Evolutionary conservation across 2,329 filamentous ascomycete genomes (phyloP).

Genomic region (Fusarium haematococcum): DNA sequence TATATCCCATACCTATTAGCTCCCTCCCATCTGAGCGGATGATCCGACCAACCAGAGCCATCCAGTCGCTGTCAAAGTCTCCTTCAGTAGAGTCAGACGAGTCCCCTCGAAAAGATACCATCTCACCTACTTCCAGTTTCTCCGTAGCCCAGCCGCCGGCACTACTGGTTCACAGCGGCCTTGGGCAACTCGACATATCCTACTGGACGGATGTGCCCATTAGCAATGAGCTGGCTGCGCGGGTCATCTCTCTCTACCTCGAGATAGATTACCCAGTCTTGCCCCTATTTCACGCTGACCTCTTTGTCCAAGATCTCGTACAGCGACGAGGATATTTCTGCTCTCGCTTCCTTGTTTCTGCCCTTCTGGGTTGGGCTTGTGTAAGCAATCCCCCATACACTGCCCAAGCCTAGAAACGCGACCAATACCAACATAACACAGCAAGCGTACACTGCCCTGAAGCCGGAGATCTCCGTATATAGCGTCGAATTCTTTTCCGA

Average conservation of each 20-base stretch:
- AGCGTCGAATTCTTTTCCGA: neutral
- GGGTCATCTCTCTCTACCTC: constrained; percentile 51
- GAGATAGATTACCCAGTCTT: constrained; percentile 53
- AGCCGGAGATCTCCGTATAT: neutral
- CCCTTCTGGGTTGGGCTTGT: constrained; percentile 21
- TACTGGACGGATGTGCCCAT: constrained; percentile 50
- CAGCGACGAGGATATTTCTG: constrained; percentile 42
- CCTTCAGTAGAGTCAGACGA: neutral
- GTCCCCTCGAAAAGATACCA: no score
- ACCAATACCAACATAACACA: neutral
- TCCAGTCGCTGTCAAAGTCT: neutral
- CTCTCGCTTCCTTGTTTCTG: constrained; percentile 50
- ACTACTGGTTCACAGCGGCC: neutral
- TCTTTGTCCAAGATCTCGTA: constrained; percentile 51
- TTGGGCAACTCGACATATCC: constrained; percentile 36
- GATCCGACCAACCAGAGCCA: constrained; percentile 2
- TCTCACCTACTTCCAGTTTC: neutral
- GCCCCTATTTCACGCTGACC: constrained; percentile 49
- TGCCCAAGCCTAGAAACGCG: neutral
- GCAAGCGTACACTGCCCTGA: neutral
- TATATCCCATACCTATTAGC: neutral
- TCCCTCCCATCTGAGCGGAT: neutral
- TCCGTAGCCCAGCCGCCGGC: neutral
- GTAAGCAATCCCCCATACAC: neutral
- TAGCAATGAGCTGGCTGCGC: constrained; percentile 43